These are phyloP conservation scores for Emiliania huxleyi DNA, from an alignment of 78 protist species.

Conservation along the genomic window DNA sequence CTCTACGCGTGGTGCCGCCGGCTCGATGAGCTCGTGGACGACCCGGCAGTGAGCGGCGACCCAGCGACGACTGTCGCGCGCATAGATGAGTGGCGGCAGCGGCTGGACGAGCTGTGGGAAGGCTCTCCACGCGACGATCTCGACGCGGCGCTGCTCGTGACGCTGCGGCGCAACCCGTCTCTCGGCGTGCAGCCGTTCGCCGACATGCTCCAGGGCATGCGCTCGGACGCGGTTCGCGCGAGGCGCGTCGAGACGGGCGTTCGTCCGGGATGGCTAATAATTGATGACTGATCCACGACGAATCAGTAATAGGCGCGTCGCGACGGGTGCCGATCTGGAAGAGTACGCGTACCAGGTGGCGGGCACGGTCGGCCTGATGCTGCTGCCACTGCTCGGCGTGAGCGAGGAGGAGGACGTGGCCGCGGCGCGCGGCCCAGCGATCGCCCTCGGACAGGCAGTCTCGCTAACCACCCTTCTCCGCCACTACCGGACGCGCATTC, in stretches of 20 bases:
- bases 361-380: neutral
- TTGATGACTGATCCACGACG: too few species aligned
- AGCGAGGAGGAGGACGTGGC: neutral
- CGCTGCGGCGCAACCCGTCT: neutral
- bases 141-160: neutral
- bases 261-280: too few species aligned
- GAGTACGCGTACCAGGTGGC: conserved; percentile 15
- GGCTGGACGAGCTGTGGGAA: neutral
- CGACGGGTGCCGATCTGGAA: neutral
- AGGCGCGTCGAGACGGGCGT: neutral
- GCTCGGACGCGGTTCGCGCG: neutral
- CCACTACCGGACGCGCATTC: too few species aligned
- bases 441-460: neutral
- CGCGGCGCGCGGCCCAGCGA: neutral
- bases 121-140: neutral
- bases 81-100: neutral
- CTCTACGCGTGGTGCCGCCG: neutral
- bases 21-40: neutral
- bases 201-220: neutral
- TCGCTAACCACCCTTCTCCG: neutral
- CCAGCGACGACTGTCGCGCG: neutral
- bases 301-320: too few species aligned
- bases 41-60: neutral
- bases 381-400: conserved; percentile 13
- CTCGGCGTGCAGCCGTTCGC: neutral